Conservation (phyloP, 257 asterid genomes). For the Catharanthus roseus region DNA sequence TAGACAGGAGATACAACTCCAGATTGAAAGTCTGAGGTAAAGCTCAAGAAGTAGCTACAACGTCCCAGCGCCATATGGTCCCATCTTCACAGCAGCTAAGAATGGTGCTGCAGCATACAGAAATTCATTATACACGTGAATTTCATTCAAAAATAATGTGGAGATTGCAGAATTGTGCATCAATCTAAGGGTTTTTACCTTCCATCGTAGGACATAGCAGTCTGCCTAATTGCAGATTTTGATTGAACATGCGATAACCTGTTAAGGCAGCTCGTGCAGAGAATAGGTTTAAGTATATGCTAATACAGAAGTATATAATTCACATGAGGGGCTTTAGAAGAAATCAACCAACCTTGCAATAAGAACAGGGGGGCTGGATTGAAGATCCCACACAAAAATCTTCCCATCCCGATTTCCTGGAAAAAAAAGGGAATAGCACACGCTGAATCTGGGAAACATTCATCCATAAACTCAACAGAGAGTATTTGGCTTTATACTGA, state of each 20-base stretch:
- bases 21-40: no score
- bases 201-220: conserved; percentile 91
- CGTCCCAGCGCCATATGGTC: conserved; percentile 99
- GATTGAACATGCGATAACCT: conserved; percentile 86
- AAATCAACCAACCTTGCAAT: conserved; percentile 56
- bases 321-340: conserved; percentile 12
- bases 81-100: conserved; percentile 98
- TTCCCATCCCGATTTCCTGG: conserved; percentile 95
- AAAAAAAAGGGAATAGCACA: conserved; percentile 3
- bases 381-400: conserved; percentile 93
- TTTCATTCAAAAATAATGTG: not conserved
- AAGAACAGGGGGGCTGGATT: conserved; percentile 79
- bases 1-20: not conserved
- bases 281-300: not conserved
- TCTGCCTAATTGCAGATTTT: conserved; percentile 80
- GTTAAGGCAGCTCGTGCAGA: conserved; percentile 10
- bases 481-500: not conserved
- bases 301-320: not conserved
- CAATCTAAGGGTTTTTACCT: conserved; percentile 42
- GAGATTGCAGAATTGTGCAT: not conserved
- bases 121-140: not conserved
- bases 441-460: conserved; percentile 8
- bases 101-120: conserved; percentile 59
- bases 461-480: not conserved
- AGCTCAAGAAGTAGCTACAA: conserved; percentile 56